phyloP scores from a whole-genome alignment of 805 yeast species.

The Ogataea wickerhamii region DNA sequence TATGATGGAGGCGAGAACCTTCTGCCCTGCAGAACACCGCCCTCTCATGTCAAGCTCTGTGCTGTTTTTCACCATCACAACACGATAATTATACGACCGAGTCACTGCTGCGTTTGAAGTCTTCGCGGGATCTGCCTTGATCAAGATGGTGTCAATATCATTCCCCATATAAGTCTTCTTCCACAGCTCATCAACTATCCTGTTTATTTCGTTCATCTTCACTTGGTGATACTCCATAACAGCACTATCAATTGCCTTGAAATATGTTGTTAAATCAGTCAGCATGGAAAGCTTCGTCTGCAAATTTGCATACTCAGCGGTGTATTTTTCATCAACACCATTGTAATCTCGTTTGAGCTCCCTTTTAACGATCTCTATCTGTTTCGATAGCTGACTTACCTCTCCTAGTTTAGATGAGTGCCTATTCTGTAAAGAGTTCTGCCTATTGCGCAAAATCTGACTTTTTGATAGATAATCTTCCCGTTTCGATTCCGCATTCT shows the following conservation, averaged over 20 bases:
- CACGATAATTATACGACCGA: slow-evolving; percentile 87
- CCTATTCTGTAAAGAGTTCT: slow-evolving; percentile 53
- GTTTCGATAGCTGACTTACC: slow-evolving; percentile 75
- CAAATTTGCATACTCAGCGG: slow-evolving; percentile 67
- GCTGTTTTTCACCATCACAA: slow-evolving; percentile 90
- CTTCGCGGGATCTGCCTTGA: slow-evolving; percentile 68
- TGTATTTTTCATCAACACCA: slow-evolving; percentile 60
- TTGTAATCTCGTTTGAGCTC: slow-evolving; percentile 72
- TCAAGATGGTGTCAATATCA: slow-evolving; percentile 87
- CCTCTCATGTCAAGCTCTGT: slow-evolving; percentile 97
- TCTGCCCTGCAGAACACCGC: slow-evolving; percentile 96
- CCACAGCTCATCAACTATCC: slow-evolving; percentile 89
- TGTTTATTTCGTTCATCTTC: slow-evolving; percentile 90
- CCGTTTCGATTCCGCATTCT: slow-evolving; percentile 53
- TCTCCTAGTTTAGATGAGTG: slow-evolving; percentile 84
- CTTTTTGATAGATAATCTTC: slow-evolving; percentile 60
- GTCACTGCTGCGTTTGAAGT: slow-evolving; percentile 23
- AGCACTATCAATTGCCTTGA: slow-evolving; percentile 85
- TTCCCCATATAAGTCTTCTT: slow-evolving; percentile 90
- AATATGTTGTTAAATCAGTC: slow-evolving; percentile 76
- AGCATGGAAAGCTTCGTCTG: slow-evolving; percentile 74
- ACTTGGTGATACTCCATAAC: slow-evolving; percentile 88
- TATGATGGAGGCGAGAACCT: slow-evolving; percentile 86
- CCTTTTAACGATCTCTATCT: slow-evolving; percentile 47
- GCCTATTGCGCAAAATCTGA: slow-evolving; percentile 43